Percentiles rank a stretch among this genome's conserved stretches.
Conservation (phyloP, 2,329 filamentous ascomycete genomes). For the Colletotrichum camelliae region DNA sequence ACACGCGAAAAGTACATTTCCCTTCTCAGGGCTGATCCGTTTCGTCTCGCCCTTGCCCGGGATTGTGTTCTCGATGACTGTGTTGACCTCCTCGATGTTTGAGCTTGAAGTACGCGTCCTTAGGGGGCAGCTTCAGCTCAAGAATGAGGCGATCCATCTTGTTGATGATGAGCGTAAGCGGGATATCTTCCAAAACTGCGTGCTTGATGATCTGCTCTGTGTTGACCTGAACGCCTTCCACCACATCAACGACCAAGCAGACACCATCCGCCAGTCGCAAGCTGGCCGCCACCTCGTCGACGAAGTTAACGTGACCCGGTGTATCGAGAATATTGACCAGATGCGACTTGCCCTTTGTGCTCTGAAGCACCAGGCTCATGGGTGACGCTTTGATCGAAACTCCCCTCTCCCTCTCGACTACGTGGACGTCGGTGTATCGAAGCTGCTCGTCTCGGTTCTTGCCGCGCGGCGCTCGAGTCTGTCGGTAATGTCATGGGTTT, state of each 20-base stretch:
- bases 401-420: conserved; percentile 87
- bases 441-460: conserved; percentile 87
- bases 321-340: conserved; percentile 95
- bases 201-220: conserved; percentile 98
- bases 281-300: conserved; percentile 92
- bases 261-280: conserved; percentile 89
- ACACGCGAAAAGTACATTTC: conserved; percentile 97
- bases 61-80: conserved; percentile 85
- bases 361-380: conserved; percentile 91
- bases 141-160: conserved; percentile 96
- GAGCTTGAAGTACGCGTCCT: conserved; percentile 97
- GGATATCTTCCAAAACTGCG: conserved; percentile 87
- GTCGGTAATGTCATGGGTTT: conserved; percentile 88
- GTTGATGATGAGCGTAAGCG: conserved; percentile 90
- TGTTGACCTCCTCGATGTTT: conserved; percentile 99
- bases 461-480: conserved; percentile 82
- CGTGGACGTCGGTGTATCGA: conserved; percentile 91
- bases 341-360: conserved; percentile 91
- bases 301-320: conserved; percentile 97
- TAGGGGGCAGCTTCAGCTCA: conserved; percentile 91
- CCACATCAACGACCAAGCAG: conserved; percentile 91
- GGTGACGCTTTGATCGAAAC: conserved; percentile 91
- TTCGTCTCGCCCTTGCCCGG: conserved; percentile 80
- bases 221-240: conserved; percentile 98
- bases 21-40: conserved; percentile 92